Conservation (phyloP, 2,329 filamentous ascomycete species). For the Torrubiella hemipterigena region DNA sequence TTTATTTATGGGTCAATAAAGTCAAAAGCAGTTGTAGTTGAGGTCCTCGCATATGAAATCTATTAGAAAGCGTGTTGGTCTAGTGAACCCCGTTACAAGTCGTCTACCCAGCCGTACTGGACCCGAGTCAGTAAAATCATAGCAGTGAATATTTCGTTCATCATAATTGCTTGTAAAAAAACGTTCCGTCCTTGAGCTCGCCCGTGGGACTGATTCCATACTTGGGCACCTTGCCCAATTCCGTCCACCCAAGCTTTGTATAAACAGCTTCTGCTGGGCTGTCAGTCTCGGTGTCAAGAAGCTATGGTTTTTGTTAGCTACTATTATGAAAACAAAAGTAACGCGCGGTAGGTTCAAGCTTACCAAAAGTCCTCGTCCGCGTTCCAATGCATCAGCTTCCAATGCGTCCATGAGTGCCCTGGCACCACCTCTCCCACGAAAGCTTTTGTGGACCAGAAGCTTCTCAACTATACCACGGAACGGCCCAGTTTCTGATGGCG, state of each 20-base stretch:
- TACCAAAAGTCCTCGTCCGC: conserved; percentile 41
- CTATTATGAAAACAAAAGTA: background rate
- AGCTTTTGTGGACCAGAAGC: conserved; percentile 40
- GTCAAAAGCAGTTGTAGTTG: too few relatives aligned
- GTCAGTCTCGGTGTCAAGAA: conserved; percentile 39
- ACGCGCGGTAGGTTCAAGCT: conserved; percentile 13
- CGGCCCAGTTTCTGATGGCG: conserved; percentile 40
- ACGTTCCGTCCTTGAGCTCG: conserved; percentile 36
- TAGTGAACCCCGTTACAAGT: too few relatives aligned
- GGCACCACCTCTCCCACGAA: conserved; percentile 38
- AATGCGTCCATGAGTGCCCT: conserved; percentile 37
- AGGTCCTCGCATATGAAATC: too few relatives aligned
- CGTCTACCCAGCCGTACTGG: too few relatives aligned
- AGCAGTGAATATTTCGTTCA: too few relatives aligned
- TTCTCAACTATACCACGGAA: conserved; percentile 45
- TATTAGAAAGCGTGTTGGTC: too few relatives aligned
- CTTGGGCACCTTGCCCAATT: conserved; percentile 41
- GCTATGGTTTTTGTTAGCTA: conserved; percentile 17
- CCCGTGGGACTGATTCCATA: conserved; percentile 38
- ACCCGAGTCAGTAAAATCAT: too few relatives aligned
- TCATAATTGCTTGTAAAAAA: conserved; percentile 46
- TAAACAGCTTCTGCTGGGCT: conserved; percentile 41
- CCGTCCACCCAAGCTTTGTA: conserved; percentile 41
- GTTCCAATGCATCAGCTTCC: conserved; percentile 38
- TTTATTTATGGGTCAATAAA: too few relatives aligned